phyloP scores from a whole-genome alignment of 2,329 filamentous ascomycete species.

The Geosmithia flava region DNA sequence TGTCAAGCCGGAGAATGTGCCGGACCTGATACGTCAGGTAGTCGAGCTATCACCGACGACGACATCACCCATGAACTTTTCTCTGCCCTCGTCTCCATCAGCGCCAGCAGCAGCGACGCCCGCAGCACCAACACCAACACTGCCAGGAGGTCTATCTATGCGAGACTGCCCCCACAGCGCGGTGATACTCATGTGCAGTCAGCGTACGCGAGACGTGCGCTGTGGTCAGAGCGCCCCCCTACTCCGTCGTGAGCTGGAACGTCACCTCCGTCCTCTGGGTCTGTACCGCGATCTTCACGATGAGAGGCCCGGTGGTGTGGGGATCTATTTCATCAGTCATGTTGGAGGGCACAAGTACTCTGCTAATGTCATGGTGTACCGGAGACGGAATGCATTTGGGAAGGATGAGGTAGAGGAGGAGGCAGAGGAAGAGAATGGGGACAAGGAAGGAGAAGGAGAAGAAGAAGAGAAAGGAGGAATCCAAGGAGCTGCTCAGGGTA shows the following conservation, averaged over 20 bases:
- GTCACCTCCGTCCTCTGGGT: conserved; percentile 73
- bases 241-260: conserved; percentile 76
- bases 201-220: conserved; percentile 85
- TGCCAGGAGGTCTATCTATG: conserved; percentile 14
- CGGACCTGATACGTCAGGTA: conserved; percentile 57
- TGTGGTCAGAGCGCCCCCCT: conserved; percentile 91
- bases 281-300: conserved; percentile 82
- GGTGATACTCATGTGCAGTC: conserved; percentile 86
- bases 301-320: conserved; percentile 79
- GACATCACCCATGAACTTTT: conserved; percentile 41
- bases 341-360: conserved; percentile 95
- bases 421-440: conserved; percentile 9
- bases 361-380: conserved; percentile 89
- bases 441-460: conserved; percentile 14
- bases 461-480: conserved; percentile 12
- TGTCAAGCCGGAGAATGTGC: conserved; percentile 63
- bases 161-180: conserved; percentile 65
- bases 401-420: conserved; percentile 31
- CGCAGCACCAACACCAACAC: too few species aligned
- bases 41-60: conserved; percentile 66
- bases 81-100: conserved; percentile 1
- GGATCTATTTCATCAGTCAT: conserved; percentile 93
- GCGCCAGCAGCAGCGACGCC: too few species aligned
- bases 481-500: conserved; percentile 67
- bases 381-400: conserved; percentile 47